Evolutionary conservation across 208 protist genomes (phyloP), one percentile per base, ranked within the genome.

Genomic region (Trypanosoma avium): DNA sequence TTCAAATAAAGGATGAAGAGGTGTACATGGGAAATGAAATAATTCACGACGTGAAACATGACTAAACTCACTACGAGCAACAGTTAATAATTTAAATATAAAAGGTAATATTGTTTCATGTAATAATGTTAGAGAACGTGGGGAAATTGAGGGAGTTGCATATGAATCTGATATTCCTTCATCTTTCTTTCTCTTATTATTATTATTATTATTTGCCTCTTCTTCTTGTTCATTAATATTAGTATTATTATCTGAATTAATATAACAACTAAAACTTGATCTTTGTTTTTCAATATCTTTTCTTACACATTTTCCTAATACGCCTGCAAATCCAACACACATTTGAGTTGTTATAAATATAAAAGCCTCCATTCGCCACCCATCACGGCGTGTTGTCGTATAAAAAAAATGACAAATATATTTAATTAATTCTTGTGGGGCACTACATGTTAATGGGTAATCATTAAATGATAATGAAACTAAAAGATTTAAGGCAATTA

Each of bases 31-130:
- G 58, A 74, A 78, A 55, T 81, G 73, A 60, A 82, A 81, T 6
- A 94, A 61, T 64, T 91, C 84, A 9, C 84, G 88, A 0, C 80
- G 82, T 17, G 79, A 84, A 21, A 82, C 70, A 46, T 86, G 77
- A 61, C 77, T 83, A 69, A 82, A 91, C 43, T 86, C 66, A 61
- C 84, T 82, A 6, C 80, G 74, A 2, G 47, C 53, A 54, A 86
- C 75, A 0, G 62, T 72, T 36, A 88, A 87, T 22, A 90, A 53
- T 26, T 61, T 71, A 3, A 75, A 45, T 56, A 59, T 71, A 58
- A 85, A 79, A 0, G 83, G 83, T 5, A 83, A 38, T 15, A 90
- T 61, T 0, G 71, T 82, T 36, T 89, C 78, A 61, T 93, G 87
- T 4, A 93, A 68, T 7, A 93, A 50, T 26, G 53, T 26, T 1